Conservation (phyloP, 1,284 basidiomycete species). For the Trametes hirsuta region DNA sequence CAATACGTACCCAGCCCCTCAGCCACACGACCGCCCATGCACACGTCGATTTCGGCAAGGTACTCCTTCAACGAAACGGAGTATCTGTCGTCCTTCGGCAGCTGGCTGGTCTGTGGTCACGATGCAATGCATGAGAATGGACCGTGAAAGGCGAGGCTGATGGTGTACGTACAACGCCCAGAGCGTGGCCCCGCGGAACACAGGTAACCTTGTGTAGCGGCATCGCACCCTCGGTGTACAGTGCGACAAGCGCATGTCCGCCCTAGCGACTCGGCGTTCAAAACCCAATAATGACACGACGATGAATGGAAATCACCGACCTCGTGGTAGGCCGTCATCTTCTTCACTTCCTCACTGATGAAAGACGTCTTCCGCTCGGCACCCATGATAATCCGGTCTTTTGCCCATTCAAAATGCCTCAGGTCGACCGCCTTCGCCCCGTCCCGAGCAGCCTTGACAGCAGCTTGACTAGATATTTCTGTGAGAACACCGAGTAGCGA, state of each 20-base stretch:
- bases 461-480: slow-evolving; percentile 65
- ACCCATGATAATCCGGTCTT: slow-evolving; percentile 95
- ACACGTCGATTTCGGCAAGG: slow-evolving; percentile 83
- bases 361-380: slow-evolving; percentile 89
- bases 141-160: not conserved
- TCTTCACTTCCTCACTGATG: slow-evolving; percentile 84
- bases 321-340: slow-evolving; percentile 94
- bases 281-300: not conserved
- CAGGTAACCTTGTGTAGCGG: slow-evolving; percentile 97
- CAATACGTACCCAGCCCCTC: slow-evolving; percentile 78
- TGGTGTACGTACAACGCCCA: slow-evolving; percentile 73
- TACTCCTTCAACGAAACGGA: slow-evolving; percentile 77
- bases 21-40: slow-evolving; percentile 91
- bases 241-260: slow-evolving; percentile 88
- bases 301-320: slow-evolving; percentile 38
- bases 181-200: slow-evolving; percentile 89
- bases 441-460: slow-evolving; percentile 90
- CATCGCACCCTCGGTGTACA: slow-evolving; percentile 92
- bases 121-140: not conserved
- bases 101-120: slow-evolving; percentile 70
- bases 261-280: slow-evolving; percentile 52
- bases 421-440: slow-evolving; percentile 46
- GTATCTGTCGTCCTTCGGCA: slow-evolving; percentile 83
- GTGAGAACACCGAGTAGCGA: slow-evolving; percentile 2
- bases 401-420: slow-evolving; percentile 15